A percentile compares a stretch with the other conserved stretches of the same genome.
Conservation (phyloP, 2,329 filamentous ascomycete genomes). For the Verticillium albo-atrum region DNA sequence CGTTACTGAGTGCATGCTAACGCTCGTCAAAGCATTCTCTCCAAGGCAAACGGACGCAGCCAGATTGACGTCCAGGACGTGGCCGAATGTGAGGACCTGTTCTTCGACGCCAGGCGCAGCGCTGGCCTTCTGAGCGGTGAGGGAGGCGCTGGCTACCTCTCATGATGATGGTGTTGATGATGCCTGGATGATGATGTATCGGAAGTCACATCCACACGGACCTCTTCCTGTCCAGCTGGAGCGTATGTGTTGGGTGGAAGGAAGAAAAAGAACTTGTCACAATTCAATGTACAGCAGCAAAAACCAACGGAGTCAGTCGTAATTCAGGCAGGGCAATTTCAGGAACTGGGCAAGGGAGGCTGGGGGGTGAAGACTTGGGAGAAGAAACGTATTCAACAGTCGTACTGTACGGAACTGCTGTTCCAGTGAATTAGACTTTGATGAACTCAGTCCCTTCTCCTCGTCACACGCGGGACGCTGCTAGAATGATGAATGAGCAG, state of each 20-base stretch:
- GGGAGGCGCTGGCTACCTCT: slow-evolving; percentile 61
- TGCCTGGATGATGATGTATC: not conserved
- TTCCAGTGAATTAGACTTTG: not conserved
- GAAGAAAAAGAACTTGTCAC: not conserved
- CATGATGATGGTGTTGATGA: slow-evolving; percentile 30
- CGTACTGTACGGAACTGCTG: not conserved
- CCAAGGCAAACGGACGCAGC: slow-evolving; percentile 73
- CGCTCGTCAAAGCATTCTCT: slow-evolving; percentile 64
- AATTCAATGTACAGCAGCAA: not conserved
- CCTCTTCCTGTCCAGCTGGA: not conserved
- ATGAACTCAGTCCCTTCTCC: not conserved
- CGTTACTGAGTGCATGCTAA: slow-evolving; percentile 17
- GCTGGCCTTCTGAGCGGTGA: slow-evolving; percentile 63
- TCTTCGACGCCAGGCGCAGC: slow-evolving; percentile 77
- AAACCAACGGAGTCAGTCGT: not conserved
- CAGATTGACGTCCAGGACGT: slow-evolving; percentile 77
- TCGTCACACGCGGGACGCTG: not conserved
- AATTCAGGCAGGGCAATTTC: not conserved
- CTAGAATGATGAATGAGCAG: not conserved
- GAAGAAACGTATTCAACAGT: not conserved
- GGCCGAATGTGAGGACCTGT: slow-evolving; percentile 76
- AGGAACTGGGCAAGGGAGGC: not conserved
- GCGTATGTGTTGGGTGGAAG: not conserved
- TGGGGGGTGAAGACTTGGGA: not conserved
- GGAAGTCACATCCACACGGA: not conserved